Evolutionary conservation across 805 yeast species (phyloP), one percentile per base, ranked within the genome.

Genomic region (Yamadazyma sp.): DNA sequence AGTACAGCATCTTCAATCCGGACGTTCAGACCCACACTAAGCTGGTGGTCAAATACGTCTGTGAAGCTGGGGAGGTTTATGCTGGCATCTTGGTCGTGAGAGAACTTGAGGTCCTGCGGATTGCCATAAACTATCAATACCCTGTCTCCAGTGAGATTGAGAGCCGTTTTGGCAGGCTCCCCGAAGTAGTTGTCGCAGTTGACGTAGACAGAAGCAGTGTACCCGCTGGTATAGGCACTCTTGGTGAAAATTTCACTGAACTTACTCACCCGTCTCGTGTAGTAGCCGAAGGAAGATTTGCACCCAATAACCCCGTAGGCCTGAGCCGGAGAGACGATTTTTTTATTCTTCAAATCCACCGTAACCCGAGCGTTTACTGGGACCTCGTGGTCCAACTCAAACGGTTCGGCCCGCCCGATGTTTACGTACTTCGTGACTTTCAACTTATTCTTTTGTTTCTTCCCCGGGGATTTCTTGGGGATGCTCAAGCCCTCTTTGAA

Each of bases 301-400:
- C 77, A 75, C 1, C 90, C 89, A 9, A 67, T 61, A 24, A 64
- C 60, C 1, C 83, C 85, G 48, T 86, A 84, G 0, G 93, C 95
- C 33, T 74, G 80, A 8, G 64, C 48, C 6, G 93, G 87, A 1
- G 87, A 76, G 0, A 86, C 93, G 9, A 87, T 76, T 37, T 71
- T 73, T 35, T 71, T 73, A 8, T 73, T 74, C 30, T 76, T 65
- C 7, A 79, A 45, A 51, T 90, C 87, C 2, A 90, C 86, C 0
- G 95, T 86, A 7, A 90, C 95, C 47, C 95, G 68, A 11, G 83
- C 87, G 49, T 84, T 79, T 0, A 78, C 73, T 3, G 95, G 95
- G 3, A 86, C 80, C 40, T 79, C 80, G 26, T 54, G 51, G 45
- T 74, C 76, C 35, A 89, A 68, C 53, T 82, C 82, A 21, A 89